These are phyloP conservation scores for Eremothecium gossypii DNA, from an alignment of 1,139 yeast species.

Conservation along the genomic window DNA sequence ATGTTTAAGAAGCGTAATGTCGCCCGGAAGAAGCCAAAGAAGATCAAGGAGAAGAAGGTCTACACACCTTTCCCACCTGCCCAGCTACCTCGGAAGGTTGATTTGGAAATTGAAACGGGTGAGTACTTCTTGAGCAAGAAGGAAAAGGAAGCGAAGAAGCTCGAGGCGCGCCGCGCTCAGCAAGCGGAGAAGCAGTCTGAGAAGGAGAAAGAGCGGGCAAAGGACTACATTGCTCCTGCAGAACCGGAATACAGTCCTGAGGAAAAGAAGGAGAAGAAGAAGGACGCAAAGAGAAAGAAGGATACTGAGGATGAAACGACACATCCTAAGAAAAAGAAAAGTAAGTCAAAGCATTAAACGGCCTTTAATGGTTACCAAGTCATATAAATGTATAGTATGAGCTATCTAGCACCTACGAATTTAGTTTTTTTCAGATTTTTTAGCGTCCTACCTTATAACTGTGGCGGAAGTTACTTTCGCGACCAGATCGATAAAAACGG, in stretches of 20 bases:
- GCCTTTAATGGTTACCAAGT: too few relatives aligned
- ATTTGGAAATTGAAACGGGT: slow-evolving; percentile 96
- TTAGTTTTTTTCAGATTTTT: too few relatives aligned
- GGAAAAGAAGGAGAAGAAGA: neutral
- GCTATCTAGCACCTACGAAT: too few relatives aligned
- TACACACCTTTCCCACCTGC: slow-evolving; percentile 99
- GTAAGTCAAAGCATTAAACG: too few relatives aligned
- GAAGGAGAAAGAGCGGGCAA: slow-evolving; percentile 61
- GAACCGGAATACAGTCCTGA: slow-evolving; percentile 42
- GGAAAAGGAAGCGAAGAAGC: slow-evolving; percentile 64
- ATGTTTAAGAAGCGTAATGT: slow-evolving; percentile 95
- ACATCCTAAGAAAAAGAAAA: too few relatives aligned
- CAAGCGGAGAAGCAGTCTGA: slow-evolving; percentile 62
- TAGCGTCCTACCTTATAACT: too few relatives aligned
- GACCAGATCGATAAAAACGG: too few relatives aligned
- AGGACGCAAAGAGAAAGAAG: neutral
- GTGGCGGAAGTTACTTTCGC: too few relatives aligned
- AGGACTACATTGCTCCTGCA: slow-evolving; percentile 79
- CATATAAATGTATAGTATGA: too few relatives aligned
- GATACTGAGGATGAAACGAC: too few relatives aligned
- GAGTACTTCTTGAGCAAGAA: slow-evolving; percentile 87
- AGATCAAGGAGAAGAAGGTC: slow-evolving; percentile 62
- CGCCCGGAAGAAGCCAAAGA: slow-evolving; percentile 82
- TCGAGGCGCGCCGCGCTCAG: slow-evolving; percentile 69
- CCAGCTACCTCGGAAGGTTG: slow-evolving; percentile 94